Conservation (phyloP, 352 stramenopile species). For the Sclerospora graminicola region DNA sequence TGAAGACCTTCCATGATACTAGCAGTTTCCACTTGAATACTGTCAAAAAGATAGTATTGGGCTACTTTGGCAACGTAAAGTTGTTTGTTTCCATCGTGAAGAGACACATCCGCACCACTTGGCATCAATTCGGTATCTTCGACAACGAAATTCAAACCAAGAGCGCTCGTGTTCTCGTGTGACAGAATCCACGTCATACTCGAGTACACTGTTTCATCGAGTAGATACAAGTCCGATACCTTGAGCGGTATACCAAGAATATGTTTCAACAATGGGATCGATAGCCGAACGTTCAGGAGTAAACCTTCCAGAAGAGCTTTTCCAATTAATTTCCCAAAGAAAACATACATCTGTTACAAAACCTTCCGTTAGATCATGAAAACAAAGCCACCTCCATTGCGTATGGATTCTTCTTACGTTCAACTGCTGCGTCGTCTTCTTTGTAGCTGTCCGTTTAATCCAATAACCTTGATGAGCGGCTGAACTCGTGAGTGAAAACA, state of each 20-base stretch:
- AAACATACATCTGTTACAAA: slow-evolving; percentile 60
- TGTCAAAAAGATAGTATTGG: slow-evolving; percentile 93
- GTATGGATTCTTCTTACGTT: slow-evolving; percentile 17
- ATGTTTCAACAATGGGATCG: slow-evolving; percentile 57
- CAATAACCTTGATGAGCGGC: slow-evolving; percentile 46
- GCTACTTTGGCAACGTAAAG: slow-evolving; percentile 89
- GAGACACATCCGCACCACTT: slow-evolving; percentile 34
- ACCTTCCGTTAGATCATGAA: not conserved
- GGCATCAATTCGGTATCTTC: slow-evolving; percentile 51
- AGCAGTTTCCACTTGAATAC: slow-evolving; percentile 82
- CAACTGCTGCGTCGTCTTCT: slow-evolving; percentile 22
- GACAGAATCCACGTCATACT: slow-evolving; percentile 55
- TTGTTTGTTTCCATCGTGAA: slow-evolving; percentile 93
- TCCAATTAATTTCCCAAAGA: slow-evolving; percentile 59
- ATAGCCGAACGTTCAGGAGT: slow-evolving; percentile 67
- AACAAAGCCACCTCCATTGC: not conserved
- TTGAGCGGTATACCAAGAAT: slow-evolving; percentile 50
- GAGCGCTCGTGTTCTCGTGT: slow-evolving; percentile 36
- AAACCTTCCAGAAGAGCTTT: slow-evolving; percentile 69
- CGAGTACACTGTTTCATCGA: slow-evolving; percentile 63
- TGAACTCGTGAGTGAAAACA: slow-evolving; percentile 44
- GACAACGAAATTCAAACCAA: slow-evolving; percentile 59
- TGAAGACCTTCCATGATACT: slow-evolving; percentile 84
- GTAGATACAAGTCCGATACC: slow-evolving; percentile 43
- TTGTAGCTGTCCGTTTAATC: slow-evolving; percentile 32